A percentile compares a stretch with the other conserved stretches of the same genome.
phyloP scores from a whole-genome alignment of 179 eudicot species.

The Drosera spatulata region DNA sequence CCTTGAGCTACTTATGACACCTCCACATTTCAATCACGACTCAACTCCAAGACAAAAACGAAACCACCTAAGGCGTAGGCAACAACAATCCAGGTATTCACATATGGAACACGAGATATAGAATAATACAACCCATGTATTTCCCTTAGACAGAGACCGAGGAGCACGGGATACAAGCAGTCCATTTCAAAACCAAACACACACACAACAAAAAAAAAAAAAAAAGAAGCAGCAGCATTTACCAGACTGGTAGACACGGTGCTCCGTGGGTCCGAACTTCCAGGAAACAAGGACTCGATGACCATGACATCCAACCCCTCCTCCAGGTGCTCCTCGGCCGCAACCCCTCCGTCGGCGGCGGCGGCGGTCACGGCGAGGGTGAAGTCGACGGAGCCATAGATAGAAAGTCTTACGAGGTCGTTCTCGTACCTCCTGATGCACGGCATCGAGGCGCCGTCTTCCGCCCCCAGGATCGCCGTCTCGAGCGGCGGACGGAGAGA shows the following conservation, averaged over 20 bases:
- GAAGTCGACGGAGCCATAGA: conserved; percentile 56
- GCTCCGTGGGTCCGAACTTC: conserved; percentile 37
- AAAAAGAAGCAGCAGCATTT: conserved; percentile 4
- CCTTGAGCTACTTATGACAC: too few species aligned
- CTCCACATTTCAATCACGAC: too few species aligned
- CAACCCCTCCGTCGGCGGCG: conserved; percentile 82
- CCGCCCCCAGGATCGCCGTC: too few species aligned
- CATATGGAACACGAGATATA: too few species aligned
- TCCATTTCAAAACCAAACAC: too few species aligned
- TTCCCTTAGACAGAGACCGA: too few species aligned
- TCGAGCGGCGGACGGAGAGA: too few species aligned
- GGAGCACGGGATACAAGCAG: too few species aligned
- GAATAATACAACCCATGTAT: too few species aligned
- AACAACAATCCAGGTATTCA: too few species aligned
- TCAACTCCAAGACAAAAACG: too few species aligned
- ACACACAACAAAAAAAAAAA: background rate
- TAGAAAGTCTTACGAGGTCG: conserved; percentile 48
- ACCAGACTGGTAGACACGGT: conserved; percentile 82
- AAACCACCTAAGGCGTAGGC: too few species aligned
- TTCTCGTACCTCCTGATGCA: conserved; percentile 75
- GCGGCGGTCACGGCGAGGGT: conserved; percentile 87
- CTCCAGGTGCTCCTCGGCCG: conserved; percentile 53
- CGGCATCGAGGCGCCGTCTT: conserved; percentile 14
- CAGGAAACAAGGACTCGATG: conserved; percentile 72
- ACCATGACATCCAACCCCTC: conserved; percentile 56